Evolutionary conservation across 176 grass and related monocot genomes (phyloP).

Genomic region (Chloris gayana): DNA sequence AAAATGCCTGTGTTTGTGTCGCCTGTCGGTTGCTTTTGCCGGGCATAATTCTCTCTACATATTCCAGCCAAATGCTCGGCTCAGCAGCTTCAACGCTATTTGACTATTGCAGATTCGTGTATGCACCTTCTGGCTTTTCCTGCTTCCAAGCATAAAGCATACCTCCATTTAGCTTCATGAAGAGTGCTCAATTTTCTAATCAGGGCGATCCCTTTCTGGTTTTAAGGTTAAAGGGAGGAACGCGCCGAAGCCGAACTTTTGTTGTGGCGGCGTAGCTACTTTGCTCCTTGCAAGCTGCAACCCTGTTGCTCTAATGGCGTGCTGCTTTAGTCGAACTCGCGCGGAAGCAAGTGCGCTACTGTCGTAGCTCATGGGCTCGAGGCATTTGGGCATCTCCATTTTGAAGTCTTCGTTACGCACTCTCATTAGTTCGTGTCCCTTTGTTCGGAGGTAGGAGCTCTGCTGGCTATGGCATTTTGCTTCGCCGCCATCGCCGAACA

Average conservation of each 20-base stretch:
- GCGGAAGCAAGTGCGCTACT: slow-evolving; percentile 2
- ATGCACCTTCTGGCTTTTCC: neutral
- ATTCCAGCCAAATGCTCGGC: neutral
- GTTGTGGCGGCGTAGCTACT: neutral
- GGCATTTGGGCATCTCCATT: neutral
- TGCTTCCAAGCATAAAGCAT: slow-evolving; percentile 26
- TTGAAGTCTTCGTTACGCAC: neutral
- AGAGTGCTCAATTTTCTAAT: slow-evolving; percentile 14
- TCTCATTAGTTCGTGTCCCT: too few species aligned
- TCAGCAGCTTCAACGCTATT: neutral
- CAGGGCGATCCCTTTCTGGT: slow-evolving; percentile 8
- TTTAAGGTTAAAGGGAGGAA: slow-evolving; percentile 15
- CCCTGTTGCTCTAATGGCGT: neutral
- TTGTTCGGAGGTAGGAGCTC: too few species aligned
- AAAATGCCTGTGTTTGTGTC: neutral
- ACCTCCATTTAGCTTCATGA: slow-evolving; percentile 15
- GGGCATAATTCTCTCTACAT: neutral
- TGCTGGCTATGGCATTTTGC: too few species aligned
- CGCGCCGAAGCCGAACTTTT: neutral
- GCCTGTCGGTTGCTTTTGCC: slow-evolving; percentile 19
- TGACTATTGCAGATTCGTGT: neutral
- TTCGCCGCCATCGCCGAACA: too few species aligned
- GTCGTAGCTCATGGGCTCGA: neutral
- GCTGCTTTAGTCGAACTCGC: neutral
- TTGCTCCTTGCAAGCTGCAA: neutral